phyloP scores from a whole-genome alignment of 306 rosid genomes.

The Rosa chinensis region DNA sequence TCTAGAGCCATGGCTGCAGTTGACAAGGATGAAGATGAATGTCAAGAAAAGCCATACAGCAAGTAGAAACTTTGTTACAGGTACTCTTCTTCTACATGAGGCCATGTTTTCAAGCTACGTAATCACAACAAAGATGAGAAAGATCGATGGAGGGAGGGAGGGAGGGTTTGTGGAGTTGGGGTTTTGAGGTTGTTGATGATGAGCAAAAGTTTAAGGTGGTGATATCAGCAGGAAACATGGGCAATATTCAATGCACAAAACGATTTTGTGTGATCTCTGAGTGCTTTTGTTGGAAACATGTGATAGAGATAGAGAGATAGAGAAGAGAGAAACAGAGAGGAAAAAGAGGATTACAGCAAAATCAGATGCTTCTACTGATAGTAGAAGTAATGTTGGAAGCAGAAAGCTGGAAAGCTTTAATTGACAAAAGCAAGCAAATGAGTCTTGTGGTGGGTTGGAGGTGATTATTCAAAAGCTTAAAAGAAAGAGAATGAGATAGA shows the following conservation, averaged over 20 bases:
- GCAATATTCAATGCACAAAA: slow-evolving; percentile 25
- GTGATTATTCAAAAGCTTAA: slow-evolving; percentile 24
- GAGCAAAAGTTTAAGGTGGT: slow-evolving; percentile 16
- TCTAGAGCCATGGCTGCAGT: slow-evolving; percentile 50
- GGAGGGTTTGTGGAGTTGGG: slow-evolving; percentile 11
- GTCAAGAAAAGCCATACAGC: slow-evolving; percentile 41
- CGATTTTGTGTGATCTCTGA: slow-evolving; percentile 4
- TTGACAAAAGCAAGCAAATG: slow-evolving; percentile 38
- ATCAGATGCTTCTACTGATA: slow-evolving; percentile 47
- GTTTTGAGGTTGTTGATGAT: slow-evolving; percentile 23
- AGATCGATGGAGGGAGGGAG: slow-evolving; percentile 7
- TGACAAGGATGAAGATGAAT: slow-evolving; percentile 40
- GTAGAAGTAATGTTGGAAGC: slow-evolving; percentile 50
- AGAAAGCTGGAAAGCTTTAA: slow-evolving; percentile 57
- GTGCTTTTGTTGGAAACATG: slow-evolving; percentile 13
- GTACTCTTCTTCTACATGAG: slow-evolving; percentile 40
- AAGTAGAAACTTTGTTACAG: slow-evolving; percentile 18
- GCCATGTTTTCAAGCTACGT: slow-evolving; percentile 37
- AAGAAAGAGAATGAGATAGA: background rate
- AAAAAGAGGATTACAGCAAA: slow-evolving; percentile 24
- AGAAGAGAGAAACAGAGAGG: slow-evolving; percentile 7
- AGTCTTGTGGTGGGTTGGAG: slow-evolving; percentile 47
- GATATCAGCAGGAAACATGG: slow-evolving; percentile 32
- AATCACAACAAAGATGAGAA: slow-evolving; percentile 1
- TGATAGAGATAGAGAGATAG: slow-evolving; percentile 4